These are phyloP conservation scores for Trypanosoma vivax DNA, from an alignment of 208 protist species.

Conservation along the genomic window DNA sequence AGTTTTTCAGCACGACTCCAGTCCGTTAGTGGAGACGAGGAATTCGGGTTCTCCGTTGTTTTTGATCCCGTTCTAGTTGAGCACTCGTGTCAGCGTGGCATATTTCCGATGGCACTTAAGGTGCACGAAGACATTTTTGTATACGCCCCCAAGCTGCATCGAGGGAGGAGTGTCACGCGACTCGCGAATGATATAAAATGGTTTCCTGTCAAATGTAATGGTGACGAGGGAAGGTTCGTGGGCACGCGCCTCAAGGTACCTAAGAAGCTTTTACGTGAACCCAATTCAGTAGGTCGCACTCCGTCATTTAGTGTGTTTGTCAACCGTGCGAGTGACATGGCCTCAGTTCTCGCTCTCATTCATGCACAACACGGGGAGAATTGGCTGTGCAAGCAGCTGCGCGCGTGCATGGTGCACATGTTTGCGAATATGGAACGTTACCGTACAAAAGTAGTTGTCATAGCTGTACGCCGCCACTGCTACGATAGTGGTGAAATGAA, in stretches of 20 bases:
- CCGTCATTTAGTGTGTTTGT: constrained; percentile 59
- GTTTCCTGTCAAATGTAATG: constrained; percentile 27
- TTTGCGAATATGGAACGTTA: constrained; percentile 45
- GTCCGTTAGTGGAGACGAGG: constrained; percentile 7
- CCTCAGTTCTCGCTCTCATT: constrained; percentile 55
- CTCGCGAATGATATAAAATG: constrained; percentile 16
- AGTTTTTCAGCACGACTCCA: constrained; percentile 22
- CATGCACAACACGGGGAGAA: constrained; percentile 68
- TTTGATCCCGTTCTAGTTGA: constrained; percentile 69
- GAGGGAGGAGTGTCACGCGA: constrained; percentile 25
- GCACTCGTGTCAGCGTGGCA: constrained; percentile 54
- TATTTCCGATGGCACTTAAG: constrained; percentile 58
- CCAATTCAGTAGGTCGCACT: constrained; percentile 14
- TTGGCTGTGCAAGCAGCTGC: constrained; percentile 73
- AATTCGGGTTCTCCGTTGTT: constrained; percentile 62
- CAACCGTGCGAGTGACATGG: constrained; percentile 60
- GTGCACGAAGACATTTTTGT: constrained; percentile 27
- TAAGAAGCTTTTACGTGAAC: constrained; percentile 32
- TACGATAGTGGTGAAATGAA: constrained; percentile 15
- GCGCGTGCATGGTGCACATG: constrained; percentile 63
- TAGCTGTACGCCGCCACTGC: constrained; percentile 45
- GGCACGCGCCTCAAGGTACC: constrained; percentile 28
- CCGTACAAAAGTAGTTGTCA: constrained; percentile 63
- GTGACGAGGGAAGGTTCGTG: constrained; percentile 20
- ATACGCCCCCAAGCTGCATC: constrained; percentile 74